phyloP scores from a whole-genome alignment of 1,284 basidiomycete genomes.

The Fomes fomentarius region DNA sequence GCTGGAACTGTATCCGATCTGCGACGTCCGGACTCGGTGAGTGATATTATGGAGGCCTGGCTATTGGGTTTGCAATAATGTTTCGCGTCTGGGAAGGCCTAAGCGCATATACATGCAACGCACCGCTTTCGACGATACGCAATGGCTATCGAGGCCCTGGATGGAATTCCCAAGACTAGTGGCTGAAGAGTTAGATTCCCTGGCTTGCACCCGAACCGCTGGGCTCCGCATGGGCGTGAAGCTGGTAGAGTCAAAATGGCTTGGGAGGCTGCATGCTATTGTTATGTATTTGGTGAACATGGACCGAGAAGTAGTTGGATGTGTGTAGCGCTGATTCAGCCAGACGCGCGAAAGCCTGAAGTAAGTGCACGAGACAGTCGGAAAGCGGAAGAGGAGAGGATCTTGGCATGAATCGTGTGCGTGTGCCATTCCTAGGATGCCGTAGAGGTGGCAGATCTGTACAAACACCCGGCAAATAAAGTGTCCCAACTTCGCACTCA shows the following conservation, averaged over 20 bases:
- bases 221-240: not conserved
- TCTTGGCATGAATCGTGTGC: too few species aligned
- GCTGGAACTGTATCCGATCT: too few species aligned
- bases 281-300: conserved; percentile 2
- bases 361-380: not conserved
- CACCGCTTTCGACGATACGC: not conserved
- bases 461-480: too few species aligned
- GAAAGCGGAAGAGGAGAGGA: too few species aligned
- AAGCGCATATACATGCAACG: too few species aligned
- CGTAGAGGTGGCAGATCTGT: too few species aligned
- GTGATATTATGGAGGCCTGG: not conserved
- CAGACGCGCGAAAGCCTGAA: not conserved
- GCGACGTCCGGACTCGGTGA: not conserved
- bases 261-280: not conserved
- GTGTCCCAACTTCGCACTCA: too few species aligned
- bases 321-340: not conserved
- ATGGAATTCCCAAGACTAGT: too few species aligned
- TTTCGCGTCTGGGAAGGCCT: too few species aligned
- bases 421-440: too few species aligned
- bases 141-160: not conserved
- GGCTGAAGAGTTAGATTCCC: too few species aligned
- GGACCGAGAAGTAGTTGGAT: not conserved
- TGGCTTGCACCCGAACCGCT: not conserved
- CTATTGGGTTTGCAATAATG: not conserved
- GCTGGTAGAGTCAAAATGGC: not conserved